Conservation (phyloP, 164 flowering plant genomes). For the Vitis cinerea region DNA sequence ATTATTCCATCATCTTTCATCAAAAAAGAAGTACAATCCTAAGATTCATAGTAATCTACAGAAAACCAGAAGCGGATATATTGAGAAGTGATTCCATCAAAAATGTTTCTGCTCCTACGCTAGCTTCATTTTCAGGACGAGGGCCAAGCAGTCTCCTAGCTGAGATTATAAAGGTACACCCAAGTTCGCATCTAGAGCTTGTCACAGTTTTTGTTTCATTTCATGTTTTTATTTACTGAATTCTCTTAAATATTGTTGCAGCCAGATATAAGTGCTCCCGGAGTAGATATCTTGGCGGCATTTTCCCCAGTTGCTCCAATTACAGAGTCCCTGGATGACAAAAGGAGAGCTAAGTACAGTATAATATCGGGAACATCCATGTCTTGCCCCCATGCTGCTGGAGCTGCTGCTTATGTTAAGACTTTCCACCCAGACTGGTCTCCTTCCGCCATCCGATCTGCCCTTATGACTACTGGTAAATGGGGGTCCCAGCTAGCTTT, state of each 20-base stretch:
- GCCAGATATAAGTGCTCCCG: constrained; percentile 20
- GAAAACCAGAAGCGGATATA: constrained; percentile 13
- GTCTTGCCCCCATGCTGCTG: constrained; percentile 42
- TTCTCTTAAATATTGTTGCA: constrained; percentile 3
- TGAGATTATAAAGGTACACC: constrained; percentile 11
- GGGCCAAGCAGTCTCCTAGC: constrained; percentile 8
- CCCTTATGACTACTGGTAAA: constrained; percentile 35
- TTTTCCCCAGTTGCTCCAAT: not conserved
- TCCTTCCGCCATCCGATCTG: constrained; percentile 32
- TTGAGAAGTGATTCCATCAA: constrained; percentile 8
- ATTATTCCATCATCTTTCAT: no score
- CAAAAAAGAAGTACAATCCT: not conserved
- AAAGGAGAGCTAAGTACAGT: constrained; percentile 6
- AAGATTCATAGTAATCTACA: not conserved
- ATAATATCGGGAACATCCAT: constrained; percentile 35
- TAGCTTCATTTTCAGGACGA: constrained; percentile 17
- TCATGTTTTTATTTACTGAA: not conserved
- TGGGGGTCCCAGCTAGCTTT: no score
- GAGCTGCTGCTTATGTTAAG: constrained; percentile 40
- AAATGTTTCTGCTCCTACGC: constrained; percentile 4
- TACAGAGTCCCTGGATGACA: not conserved
- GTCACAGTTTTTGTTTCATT: not conserved
- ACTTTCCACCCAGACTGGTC: constrained; percentile 45
- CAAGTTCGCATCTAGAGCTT: not conserved
- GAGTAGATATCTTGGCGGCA: constrained; percentile 9